Evolutionary conservation across 2,329 filamentous ascomycete species (phyloP).

Genomic region (Sporothrix protearum): DNA sequence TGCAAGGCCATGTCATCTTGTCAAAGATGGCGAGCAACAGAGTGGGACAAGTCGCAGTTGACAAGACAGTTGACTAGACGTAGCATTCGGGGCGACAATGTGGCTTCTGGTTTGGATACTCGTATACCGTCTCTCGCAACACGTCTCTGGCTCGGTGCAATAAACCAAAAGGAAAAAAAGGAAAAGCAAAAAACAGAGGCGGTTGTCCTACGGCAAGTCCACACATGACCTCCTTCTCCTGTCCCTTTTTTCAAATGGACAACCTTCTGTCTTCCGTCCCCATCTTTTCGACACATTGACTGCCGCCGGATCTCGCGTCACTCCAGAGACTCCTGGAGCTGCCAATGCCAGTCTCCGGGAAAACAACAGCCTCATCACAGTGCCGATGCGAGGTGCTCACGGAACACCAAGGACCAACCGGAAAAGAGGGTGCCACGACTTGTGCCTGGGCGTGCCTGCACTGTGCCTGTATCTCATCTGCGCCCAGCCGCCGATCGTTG

Average conservation of each 20-base stretch:
- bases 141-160: no score
- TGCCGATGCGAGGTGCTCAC: not conserved
- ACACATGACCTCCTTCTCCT: not conserved
- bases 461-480: not conserved
- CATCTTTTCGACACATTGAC: not conserved
- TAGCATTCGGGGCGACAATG: no score
- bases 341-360: not conserved
- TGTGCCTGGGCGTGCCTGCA: not conserved
- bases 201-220: not conserved
- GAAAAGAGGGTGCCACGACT: not conserved
- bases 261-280: not conserved
- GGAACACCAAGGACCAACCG: not conserved
- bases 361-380: no score
- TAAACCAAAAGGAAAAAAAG: not conserved
- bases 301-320: not conserved
- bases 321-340: not conserved
- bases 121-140: not conserved
- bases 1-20: not conserved
- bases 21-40: not conserved
- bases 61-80: not conserved
- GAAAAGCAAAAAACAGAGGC: not conserved
- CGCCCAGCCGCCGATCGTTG: not conserved
- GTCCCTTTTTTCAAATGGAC: not conserved
- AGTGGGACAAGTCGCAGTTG: not conserved
- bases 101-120: not conserved